Conservation (phyloP, 768 basidiomycete species). For the Mycena haematopus region DNA sequence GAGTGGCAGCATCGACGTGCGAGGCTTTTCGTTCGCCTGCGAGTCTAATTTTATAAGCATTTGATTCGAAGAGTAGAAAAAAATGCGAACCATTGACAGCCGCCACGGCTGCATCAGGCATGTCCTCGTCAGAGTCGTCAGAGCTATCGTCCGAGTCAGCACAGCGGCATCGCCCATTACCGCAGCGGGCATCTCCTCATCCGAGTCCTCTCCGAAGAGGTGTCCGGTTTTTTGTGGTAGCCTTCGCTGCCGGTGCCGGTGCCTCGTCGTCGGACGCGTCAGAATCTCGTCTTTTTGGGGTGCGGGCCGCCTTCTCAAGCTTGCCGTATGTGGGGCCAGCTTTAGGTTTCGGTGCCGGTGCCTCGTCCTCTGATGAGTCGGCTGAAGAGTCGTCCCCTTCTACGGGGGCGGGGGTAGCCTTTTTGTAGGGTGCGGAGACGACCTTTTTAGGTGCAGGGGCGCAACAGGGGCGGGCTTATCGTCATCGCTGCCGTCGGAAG, state of each 20-base stretch:
- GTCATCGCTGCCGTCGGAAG: slow-evolving; percentile 26
- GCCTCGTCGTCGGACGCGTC: slow-evolving; percentile 36
- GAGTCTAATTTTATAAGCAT: neutral
- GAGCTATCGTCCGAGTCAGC: slow-evolving; percentile 37
- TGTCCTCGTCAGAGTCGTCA: slow-evolving; percentile 59
- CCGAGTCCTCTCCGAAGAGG: slow-evolving; percentile 40
- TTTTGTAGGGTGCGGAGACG: slow-evolving; percentile 22
- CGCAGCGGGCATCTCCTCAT: slow-evolving; percentile 27
- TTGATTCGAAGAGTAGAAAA: neutral
- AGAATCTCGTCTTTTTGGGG: slow-evolving; percentile 34
- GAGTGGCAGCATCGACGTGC: slow-evolving; percentile 59
- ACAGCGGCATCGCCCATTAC: slow-evolving; percentile 7
- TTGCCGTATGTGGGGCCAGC: neutral
- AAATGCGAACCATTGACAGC: slow-evolving; percentile 47
- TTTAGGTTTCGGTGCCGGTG: slow-evolving; percentile 24
- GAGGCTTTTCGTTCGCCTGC: slow-evolving; percentile 85
- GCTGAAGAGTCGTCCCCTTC: slow-evolving; percentile 39
- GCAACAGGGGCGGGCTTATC: slow-evolving; percentile 33
- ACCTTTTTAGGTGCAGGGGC: slow-evolving; percentile 31
- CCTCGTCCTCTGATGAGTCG: slow-evolving; percentile 30
- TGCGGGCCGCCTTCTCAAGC: slow-evolving; percentile 21
- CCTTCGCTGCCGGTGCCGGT: slow-evolving; percentile 31
- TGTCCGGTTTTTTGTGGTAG: slow-evolving; percentile 29
- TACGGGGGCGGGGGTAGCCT: too few species aligned
- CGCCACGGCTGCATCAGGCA: slow-evolving; percentile 53